Evolutionary conservation across 345 rosid genomes (phyloP).

Genomic region (Arabis hirsuta): DNA sequence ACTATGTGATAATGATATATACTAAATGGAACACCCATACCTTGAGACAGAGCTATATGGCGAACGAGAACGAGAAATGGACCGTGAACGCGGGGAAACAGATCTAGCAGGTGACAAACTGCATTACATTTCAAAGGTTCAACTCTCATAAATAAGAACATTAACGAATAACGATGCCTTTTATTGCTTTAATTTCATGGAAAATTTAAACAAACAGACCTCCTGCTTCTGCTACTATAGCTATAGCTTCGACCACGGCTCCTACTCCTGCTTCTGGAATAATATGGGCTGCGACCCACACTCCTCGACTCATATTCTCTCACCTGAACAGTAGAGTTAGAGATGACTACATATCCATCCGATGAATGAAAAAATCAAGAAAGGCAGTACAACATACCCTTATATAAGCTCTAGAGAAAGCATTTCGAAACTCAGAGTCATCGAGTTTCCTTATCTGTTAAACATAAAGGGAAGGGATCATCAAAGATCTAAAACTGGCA

Average conservation of each 20-base stretch:
- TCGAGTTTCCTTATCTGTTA: conserved; percentile 84
- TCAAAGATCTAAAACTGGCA: conserved; percentile 5
- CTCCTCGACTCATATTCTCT: conserved; percentile 82
- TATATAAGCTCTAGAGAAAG: conserved; percentile 78
- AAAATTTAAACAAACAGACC: conserved; percentile 46
- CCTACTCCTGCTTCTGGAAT: conserved; percentile 48
- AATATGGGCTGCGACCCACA: conserved; percentile 57
- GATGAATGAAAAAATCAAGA: background rate
- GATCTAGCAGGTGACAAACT: conserved; percentile 64
- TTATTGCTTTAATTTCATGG: background rate
- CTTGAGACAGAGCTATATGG: conserved; percentile 59
- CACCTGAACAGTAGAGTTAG: conserved; percentile 53
- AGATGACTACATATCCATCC: background rate
- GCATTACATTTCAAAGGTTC: conserved; percentile 36
- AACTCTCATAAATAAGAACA: background rate
- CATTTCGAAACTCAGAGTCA: conserved; percentile 84
- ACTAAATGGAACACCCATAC: conserved; percentile 38
- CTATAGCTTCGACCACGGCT: conserved; percentile 55
- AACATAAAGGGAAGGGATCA: conserved; percentile 24
- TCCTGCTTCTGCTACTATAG: conserved; percentile 61
- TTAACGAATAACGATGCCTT: background rate
- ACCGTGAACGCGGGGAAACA: conserved; percentile 53
- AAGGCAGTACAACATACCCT: conserved; percentile 56
- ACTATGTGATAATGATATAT: background rate
- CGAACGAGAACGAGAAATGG: conserved; percentile 52